Base-by-base conservation (phyloP, 805 yeast genomes). In the Candida cerambycidarum region DNA sequence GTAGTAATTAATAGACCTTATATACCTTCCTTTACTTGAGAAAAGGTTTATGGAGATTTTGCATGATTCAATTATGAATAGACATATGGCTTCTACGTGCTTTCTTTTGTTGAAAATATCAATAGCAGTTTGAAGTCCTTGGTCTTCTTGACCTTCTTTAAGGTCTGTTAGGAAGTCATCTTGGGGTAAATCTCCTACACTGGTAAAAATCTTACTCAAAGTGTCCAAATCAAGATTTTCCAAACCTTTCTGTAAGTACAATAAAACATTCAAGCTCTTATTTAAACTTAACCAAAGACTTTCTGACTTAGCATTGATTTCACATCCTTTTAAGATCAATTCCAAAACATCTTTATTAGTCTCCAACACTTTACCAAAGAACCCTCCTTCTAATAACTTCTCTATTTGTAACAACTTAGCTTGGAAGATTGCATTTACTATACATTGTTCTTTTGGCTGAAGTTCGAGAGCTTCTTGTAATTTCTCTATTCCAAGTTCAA, bases 281-380 rank as follows among this genome's bases (percentile, higher is more conserved):
- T 80, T 75, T 13, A 85, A 63, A 0, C 75, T 62, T 46, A 79
- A 75, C 97, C 96, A 89, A 32, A 85, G 55, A 39, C 72, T 75
- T 32, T 74, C 79, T 0, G 85, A 72, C 2, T 55, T 34, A 2
- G 45, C 34, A 44, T 73, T 65, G 11, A 60, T 52, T 1, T 55
- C 46, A 16, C 74, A 62, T 0, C 80, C 73, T 11, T 51, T 54
- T 2, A 53, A 43, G 4, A 79, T 61, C 13, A 71, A 63, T 1
- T 66, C 70, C 4, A 85, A 61, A 0, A 83, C 77, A 5, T 65
- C 62, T 2, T 59, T 40, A 9, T 80, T 79, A 36, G 67, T 57
- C 5, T 70, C 71, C 6, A 76, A 62, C 0, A 93, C 84, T 48
- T 88, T 76, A 2, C 85, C 84, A 47, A 80, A 76, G 51, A 78